Evolutionary conservation across 805 yeast genomes (phyloP).

Genomic region (Candida krabiensis): DNA sequence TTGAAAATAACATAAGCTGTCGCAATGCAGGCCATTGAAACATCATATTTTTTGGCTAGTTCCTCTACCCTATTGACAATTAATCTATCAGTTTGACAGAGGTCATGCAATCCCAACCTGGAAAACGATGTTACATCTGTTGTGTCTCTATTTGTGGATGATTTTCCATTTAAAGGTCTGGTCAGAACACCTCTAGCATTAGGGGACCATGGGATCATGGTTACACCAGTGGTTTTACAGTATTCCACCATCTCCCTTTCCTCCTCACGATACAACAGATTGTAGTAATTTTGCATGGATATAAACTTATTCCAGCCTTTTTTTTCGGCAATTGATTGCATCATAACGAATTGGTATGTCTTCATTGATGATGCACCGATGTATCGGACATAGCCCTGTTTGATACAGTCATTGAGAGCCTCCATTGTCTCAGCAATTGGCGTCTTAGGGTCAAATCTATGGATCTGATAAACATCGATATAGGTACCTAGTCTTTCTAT

Average conservation of each 20-base stretch:
- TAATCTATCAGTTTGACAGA: slow-evolving; percentile 26
- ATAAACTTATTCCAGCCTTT: slow-evolving; percentile 59
- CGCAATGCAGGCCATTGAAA: slow-evolving; percentile 53
- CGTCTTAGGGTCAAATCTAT: slow-evolving; percentile 48
- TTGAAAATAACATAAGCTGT: slow-evolving; percentile 54
- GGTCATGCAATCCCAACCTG: slow-evolving; percentile 18
- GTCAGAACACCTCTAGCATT: slow-evolving; percentile 55
- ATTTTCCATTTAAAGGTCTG: slow-evolving; percentile 37
- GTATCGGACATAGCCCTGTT: slow-evolving; percentile 48
- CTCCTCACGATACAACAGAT: slow-evolving; percentile 58
- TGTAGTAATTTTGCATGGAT: slow-evolving; percentile 58
- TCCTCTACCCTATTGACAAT: slow-evolving; percentile 53
- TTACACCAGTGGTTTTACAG: slow-evolving; percentile 52
- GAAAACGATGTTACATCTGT: slow-evolving; percentile 1
- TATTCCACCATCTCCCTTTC: slow-evolving; percentile 61
- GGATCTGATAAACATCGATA: slow-evolving; percentile 57
- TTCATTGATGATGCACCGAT: slow-evolving; percentile 66
- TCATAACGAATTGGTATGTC: slow-evolving; percentile 51
- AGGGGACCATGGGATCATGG: slow-evolving; percentile 63
- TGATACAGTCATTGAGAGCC: slow-evolving; percentile 53
- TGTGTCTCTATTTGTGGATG: slow-evolving; percentile 4
- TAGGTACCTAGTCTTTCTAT: slow-evolving; percentile 51
- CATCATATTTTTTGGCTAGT: slow-evolving; percentile 44
- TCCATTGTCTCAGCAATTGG: slow-evolving; percentile 57
- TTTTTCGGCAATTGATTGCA: slow-evolving; percentile 58